Conservation (phyloP, 495 filamentous ascomycete species). For the Tuber indicum region DNA sequence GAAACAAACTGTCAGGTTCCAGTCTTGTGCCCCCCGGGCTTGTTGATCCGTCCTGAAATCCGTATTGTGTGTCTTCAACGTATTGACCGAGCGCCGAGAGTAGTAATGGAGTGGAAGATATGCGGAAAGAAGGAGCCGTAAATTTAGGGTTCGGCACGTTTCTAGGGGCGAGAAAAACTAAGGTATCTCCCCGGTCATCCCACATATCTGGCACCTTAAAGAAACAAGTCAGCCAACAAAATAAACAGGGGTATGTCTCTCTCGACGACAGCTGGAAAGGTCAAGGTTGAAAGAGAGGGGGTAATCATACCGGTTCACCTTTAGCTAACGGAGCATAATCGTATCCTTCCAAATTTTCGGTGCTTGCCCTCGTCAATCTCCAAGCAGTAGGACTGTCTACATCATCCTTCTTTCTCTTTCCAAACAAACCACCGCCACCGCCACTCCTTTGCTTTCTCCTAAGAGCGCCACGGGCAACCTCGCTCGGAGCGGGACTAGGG, state of each 20-base stretch:
- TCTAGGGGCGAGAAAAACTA: slow-evolving; percentile 72
- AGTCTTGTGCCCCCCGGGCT: slow-evolving; percentile 45
- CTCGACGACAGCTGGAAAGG: not conserved
- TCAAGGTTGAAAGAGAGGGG: not conserved
- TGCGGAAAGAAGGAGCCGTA: slow-evolving; percentile 63
- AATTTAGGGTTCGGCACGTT: slow-evolving; percentile 66
- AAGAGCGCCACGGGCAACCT: slow-evolving; percentile 10
- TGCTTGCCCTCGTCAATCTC: slow-evolving; percentile 26
- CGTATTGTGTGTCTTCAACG: slow-evolving; percentile 50
- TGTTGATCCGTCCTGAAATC: slow-evolving; percentile 45
- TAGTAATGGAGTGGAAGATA: slow-evolving; percentile 58
- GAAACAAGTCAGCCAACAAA: slow-evolving; percentile 18
- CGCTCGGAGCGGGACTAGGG: slow-evolving; percentile 22
- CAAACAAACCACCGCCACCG: slow-evolving; percentile 18
- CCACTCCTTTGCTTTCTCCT: slow-evolving; percentile 12
- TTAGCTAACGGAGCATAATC: slow-evolving; percentile 29
- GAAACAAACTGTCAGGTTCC: slow-evolving; percentile 43
- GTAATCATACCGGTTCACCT: slow-evolving; percentile 29
- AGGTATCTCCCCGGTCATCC: slow-evolving; percentile 76
- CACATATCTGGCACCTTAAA: slow-evolving; percentile 77
- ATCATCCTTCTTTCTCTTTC: slow-evolving; percentile 29
- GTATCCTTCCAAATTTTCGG: slow-evolving; percentile 27
- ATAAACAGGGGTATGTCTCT: slow-evolving; percentile 4
- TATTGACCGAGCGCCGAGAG: slow-evolving; percentile 61
- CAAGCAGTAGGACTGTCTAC: slow-evolving; percentile 29